These are phyloP conservation scores for Lepraria neglecta DNA, from an alignment of 495 filamentous ascomycete genomes.

Conservation along the genomic window DNA sequence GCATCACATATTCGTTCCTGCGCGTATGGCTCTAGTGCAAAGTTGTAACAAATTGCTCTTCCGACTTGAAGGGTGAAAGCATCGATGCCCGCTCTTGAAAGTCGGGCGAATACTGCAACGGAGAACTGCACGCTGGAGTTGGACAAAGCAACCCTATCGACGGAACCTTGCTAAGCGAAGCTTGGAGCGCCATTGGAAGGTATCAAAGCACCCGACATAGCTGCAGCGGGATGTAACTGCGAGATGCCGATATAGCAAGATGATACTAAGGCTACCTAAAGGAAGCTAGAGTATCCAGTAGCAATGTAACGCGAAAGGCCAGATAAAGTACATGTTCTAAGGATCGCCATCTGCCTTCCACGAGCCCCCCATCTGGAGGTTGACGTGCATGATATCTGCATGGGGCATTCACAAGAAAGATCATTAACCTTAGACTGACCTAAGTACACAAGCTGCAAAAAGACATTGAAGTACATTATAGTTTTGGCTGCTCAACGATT, in stretches of 20 bases:
- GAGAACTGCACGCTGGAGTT: slow-evolving; percentile 13
- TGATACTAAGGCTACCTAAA: too few relatives aligned
- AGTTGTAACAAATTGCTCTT: slow-evolving; percentile 7
- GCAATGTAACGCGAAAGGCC: not conserved
- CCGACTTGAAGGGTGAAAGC: slow-evolving; percentile 18
- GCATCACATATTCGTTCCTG: slow-evolving; percentile 14
- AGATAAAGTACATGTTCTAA: not conserved
- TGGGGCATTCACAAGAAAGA: too few relatives aligned
- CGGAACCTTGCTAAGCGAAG: slow-evolving; percentile 18
- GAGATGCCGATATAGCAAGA: not conserved
- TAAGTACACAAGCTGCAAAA: too few relatives aligned
- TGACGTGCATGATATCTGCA: not conserved
- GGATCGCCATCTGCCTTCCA: not conserved
- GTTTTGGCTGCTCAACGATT: too few relatives aligned
- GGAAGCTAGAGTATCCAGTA: too few relatives aligned
- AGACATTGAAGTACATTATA: too few relatives aligned
- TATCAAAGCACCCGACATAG: not conserved
- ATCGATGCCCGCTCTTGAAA: slow-evolving; percentile 19
- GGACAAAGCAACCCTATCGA: slow-evolving; percentile 24
- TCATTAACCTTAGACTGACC: too few relatives aligned
- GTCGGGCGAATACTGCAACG: slow-evolving; percentile 19
- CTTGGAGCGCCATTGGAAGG: not conserved
- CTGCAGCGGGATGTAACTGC: not conserved
- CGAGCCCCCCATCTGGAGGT: not conserved
- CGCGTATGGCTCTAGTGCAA: slow-evolving; percentile 9